phyloP scores from a whole-genome alignment of 2,329 filamentous ascomycete genomes.

The Sporothrix inflata region DNA sequence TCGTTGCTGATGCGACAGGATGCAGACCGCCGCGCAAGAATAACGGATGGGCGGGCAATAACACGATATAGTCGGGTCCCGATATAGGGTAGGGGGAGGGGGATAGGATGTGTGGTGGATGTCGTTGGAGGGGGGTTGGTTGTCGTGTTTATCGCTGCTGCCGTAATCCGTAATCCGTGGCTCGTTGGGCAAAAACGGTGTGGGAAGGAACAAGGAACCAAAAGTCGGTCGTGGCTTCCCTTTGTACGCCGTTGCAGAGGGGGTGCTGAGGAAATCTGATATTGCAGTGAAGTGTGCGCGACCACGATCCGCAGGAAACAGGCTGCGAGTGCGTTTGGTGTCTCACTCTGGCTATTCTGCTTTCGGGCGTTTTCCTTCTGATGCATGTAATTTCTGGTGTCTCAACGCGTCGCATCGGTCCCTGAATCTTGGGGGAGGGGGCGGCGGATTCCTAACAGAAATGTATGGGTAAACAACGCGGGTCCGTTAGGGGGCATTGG shows the following conservation, averaged over 20 bases:
- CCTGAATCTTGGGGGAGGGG: conserved; percentile 2
- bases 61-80: conserved; percentile 28
- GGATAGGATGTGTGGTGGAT: conserved; percentile 11
- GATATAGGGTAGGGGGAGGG: conserved; percentile 29
- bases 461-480: neutral
- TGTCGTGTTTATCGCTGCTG: conserved; percentile 8
- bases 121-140: neutral
- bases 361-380: conserved; percentile 3
- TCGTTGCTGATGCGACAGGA: conserved; percentile 31
- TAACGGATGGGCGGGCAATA: conserved; percentile 23
- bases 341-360: conserved; percentile 1
- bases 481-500: neutral
- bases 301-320: conserved; percentile 8
- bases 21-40: conserved; percentile 22
- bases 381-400: conserved; percentile 21
- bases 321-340: neutral
- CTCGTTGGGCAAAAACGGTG: conserved; percentile 21
- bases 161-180: conserved; percentile 8
- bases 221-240: conserved; percentile 10
- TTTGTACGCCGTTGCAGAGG: neutral
- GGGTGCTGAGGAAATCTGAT: neutral
- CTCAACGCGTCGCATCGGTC: conserved; percentile 30
- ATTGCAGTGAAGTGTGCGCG: neutral
- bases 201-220: conserved; percentile 26
- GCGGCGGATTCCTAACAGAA: neutral